Conservation (phyloP, 257 asterid genomes). For the Solanum medicagineum region DNA sequence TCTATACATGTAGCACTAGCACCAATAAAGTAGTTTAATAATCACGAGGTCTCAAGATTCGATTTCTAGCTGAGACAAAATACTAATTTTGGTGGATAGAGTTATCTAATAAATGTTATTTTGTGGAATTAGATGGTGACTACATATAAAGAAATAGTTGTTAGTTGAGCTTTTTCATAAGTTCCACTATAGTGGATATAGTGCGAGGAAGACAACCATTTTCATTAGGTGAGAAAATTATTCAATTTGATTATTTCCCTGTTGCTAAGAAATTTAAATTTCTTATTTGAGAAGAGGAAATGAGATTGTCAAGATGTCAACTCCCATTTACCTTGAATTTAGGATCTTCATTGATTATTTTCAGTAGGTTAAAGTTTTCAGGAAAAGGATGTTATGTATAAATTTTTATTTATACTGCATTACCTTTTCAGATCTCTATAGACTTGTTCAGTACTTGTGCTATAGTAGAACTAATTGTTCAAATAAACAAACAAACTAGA, state of each 20-base stretch:
- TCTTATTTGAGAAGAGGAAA: background rate
- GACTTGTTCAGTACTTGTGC: background rate
- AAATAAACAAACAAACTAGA: background rate
- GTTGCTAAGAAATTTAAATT: background rate
- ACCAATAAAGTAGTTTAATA: too few relatives aligned
- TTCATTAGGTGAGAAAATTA: background rate
- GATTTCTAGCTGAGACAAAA: too few relatives aligned
- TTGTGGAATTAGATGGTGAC: too few relatives aligned
- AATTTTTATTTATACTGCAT: background rate
- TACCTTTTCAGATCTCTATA: background rate
- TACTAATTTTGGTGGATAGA: too few relatives aligned
- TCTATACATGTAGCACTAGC: too few relatives aligned
- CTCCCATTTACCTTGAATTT: background rate
- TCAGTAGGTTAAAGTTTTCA: background rate
- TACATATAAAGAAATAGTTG: background rate
- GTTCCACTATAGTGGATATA: background rate
- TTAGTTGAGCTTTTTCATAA: background rate
- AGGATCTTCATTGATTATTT: background rate
- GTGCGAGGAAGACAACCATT: background rate
- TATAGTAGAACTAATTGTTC: background rate
- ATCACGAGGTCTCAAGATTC: too few relatives aligned
- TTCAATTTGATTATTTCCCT: background rate
- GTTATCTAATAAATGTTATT: too few relatives aligned
- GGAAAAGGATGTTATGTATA: background rate
- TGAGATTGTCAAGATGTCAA: background rate